A percentile compares a stretch with the other conserved stretches of the same genome.
Conservation (phyloP, 176 grass and related monocot genomes). For the Tillandsia fasciculata region DNA sequence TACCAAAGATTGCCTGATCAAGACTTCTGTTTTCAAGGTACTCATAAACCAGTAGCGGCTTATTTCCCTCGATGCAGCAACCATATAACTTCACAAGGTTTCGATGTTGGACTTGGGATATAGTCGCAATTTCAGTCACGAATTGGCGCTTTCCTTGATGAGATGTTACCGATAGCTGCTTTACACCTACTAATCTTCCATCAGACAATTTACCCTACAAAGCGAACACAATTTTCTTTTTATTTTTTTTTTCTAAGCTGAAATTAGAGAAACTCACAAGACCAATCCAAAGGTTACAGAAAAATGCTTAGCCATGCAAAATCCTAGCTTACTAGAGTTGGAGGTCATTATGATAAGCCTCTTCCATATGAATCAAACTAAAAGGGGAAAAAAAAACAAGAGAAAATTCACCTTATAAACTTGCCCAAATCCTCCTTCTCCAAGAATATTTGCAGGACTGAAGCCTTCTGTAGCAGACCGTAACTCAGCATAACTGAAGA, state of each 20-base stretch:
- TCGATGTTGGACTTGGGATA: constrained; percentile 63
- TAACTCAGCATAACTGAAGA: constrained; percentile 61
- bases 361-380: background rate
- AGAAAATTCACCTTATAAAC: constrained; percentile 54
- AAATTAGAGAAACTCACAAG: background rate
- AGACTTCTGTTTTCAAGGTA: constrained; percentile 76
- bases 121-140: constrained; percentile 66
- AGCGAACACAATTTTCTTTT: background rate
- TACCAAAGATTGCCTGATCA: constrained; percentile 77
- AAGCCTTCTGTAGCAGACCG: constrained; percentile 63
- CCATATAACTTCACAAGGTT: constrained; percentile 68
- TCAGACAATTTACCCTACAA: constrained; percentile 62
- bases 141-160: constrained; percentile 76
- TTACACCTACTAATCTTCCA: constrained; percentile 72
- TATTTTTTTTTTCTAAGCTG: background rate
- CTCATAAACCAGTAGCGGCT: constrained; percentile 60
- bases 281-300: background rate
- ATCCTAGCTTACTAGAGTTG: background rate
- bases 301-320: background rate
- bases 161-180: constrained; percentile 59
- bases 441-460: constrained; percentile 53
- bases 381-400: background rate
- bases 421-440: constrained; percentile 79
- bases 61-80: constrained; percentile 66
- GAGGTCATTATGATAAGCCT: too few species aligned